A percentile compares a stretch with the other conserved stretches of the same genome.
These are phyloP conservation scores for Nigrospora oryzae DNA, from an alignment of 2,329 filamentous ascomycete genomes.

Conservation along the genomic window DNA sequence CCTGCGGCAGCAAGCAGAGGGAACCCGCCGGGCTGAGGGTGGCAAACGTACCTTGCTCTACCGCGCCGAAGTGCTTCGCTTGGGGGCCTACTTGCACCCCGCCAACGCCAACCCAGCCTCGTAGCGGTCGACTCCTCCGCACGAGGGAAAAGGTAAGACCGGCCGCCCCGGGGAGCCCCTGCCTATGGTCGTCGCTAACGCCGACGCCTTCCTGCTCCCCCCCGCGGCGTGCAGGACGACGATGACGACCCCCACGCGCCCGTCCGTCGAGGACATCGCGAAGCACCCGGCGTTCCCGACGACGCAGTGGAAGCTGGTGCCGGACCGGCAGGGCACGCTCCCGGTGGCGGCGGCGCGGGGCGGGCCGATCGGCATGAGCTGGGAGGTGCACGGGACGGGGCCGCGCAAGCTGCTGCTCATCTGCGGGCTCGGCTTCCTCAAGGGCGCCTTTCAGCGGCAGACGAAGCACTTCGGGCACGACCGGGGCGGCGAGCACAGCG, in stretches of 20 bases:
- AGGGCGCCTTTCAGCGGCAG: slow-evolving; percentile 72
- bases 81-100: no score
- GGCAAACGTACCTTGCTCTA: no score
- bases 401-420: slow-evolving; percentile 69
- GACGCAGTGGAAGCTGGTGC: slow-evolving; percentile 60
- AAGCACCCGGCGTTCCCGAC: slow-evolving; percentile 59
- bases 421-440: slow-evolving; percentile 67
- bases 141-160: no score
- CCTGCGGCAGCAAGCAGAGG: no score
- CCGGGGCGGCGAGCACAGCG: slow-evolving; percentile 57
- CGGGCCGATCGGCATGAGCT: slow-evolving; percentile 67
- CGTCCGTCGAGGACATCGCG: slow-evolving; percentile 17
- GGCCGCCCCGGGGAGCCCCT: no score
- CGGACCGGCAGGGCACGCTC: slow-evolving; percentile 51
- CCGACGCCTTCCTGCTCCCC: no score
- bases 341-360: slow-evolving; percentile 62
- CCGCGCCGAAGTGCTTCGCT: no score
- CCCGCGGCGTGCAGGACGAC: no score
- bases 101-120: no score
- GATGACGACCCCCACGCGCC: neutral
- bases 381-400: slow-evolving; percentile 73
- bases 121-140: no score
- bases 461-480: slow-evolving; percentile 75
- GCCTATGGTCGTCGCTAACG: no score
- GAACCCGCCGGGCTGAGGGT: no score